These are phyloP conservation scores for Cercospora berteroae DNA, from an alignment of 2,329 filamentous ascomycete genomes.

Conservation along the genomic window DNA sequence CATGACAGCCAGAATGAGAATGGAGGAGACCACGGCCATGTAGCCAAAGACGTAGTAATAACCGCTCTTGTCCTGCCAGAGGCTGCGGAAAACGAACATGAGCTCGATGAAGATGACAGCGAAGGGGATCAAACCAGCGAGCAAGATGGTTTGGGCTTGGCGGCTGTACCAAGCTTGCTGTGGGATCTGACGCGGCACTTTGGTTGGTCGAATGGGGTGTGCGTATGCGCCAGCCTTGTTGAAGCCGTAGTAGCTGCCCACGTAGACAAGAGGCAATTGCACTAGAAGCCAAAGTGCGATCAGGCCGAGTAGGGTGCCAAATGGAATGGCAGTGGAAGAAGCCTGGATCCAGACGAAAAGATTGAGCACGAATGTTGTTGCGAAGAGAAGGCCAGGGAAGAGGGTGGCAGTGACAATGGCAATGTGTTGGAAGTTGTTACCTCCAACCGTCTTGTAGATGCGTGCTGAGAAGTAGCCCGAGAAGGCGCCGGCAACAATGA, in stretches of 20 bases:
- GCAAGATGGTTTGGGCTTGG: constrained; percentile 61
- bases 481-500: constrained; percentile 78
- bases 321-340: constrained; percentile 81
- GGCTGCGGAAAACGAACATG: constrained; percentile 78
- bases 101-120: constrained; percentile 86
- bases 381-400: constrained; percentile 75
- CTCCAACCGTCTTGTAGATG: constrained; percentile 80
- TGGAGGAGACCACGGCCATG: constrained; percentile 68
- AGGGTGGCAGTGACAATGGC: constrained; percentile 70
- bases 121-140: constrained; percentile 78
- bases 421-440: constrained; percentile 71
- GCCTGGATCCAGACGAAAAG: constrained; percentile 89
- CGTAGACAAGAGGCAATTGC: constrained; percentile 79
- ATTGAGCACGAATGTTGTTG: constrained; percentile 74
- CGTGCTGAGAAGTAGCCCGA: constrained; percentile 85
- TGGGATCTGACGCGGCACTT: constrained; percentile 71
- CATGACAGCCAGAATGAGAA: constrained; percentile 72
- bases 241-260: constrained; percentile 76
- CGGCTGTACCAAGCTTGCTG: constrained; percentile 72
- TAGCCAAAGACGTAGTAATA: constrained; percentile 94
- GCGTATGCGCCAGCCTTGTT: constrained; percentile 67
- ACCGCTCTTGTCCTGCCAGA: constrained; percentile 87
- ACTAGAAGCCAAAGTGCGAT: constrained; percentile 79
- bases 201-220: constrained; percentile 75
- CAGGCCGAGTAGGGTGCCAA: constrained; percentile 72